A percentile compares a stretch with the other conserved stretches of the same genome.
phyloP scores from a whole-genome alignment of 257 asterid genomes.

The Handroanthus guayacan region DNA sequence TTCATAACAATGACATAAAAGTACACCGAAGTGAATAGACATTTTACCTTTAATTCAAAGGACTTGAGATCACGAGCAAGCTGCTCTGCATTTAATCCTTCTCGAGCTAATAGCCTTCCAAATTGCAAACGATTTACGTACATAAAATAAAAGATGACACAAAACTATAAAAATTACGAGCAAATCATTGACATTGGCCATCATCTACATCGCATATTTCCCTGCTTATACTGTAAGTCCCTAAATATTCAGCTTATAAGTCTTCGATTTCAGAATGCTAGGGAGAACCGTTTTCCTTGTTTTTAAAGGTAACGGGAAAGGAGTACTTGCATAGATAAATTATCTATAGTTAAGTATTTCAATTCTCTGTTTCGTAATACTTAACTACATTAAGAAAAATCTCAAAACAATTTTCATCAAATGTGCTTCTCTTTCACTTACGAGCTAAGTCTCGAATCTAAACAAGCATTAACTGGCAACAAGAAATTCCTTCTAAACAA shows the following conservation, averaged over 20 bases:
- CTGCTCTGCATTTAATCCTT: constrained; percentile 96
- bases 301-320: background rate
- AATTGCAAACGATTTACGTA: constrained; percentile 4
- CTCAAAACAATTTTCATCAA: background rate
- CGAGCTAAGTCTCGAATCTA: constrained; percentile 1
- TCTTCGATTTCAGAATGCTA: constrained; percentile 16
- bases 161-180: background rate
- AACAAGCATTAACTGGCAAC: constrained; percentile 5
- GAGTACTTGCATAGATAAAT: background rate
- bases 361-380: background rate
- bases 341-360: background rate
- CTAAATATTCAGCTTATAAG: constrained; percentile 10
- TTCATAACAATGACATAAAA: constrained; percentile 11
- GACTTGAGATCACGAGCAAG: constrained; percentile 99
- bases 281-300: constrained; percentile 11
- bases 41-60: constrained; percentile 82
- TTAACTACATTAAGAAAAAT: background rate
- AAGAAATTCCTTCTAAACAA: constrained; percentile 23
- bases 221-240: background rate
- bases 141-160: background rate
- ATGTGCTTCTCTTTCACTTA: background rate
- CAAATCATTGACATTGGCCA: background rate
- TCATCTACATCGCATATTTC: background rate
- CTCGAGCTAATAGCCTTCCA: constrained; percentile 86
- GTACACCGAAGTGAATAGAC: background rate